Conservation (phyloP, 1,139 yeast genomes). For the Oligophagozyma castellii region DNA sequence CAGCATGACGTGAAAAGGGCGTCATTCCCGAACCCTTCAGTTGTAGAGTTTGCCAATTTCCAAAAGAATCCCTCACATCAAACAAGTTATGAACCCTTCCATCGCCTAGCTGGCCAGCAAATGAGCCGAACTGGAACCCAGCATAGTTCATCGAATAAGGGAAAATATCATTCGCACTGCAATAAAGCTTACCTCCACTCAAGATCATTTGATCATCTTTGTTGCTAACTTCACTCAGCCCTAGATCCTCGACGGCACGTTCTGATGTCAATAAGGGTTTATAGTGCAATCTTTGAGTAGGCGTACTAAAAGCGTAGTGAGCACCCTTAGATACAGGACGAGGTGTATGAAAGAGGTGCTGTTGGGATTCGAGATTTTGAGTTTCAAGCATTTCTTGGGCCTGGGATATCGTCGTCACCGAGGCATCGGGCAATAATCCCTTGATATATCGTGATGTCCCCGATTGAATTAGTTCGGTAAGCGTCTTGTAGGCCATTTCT, state of each 20-base stretch:
- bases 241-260: slow-evolving; percentile 51
- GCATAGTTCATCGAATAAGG: slow-evolving; percentile 92
- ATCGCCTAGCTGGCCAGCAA: slow-evolving; percentile 96
- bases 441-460: no score
- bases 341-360: slow-evolving; percentile 33
- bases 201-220: slow-evolving; percentile 32
- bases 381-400: no score
- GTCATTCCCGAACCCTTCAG: slow-evolving; percentile 87
- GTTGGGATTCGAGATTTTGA: neutral
- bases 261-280: slow-evolving; percentile 46
- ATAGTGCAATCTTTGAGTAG: slow-evolving; percentile 45
- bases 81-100: slow-evolving; percentile 81
- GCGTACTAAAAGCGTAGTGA: slow-evolving; percentile 56
- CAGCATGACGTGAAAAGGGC: slow-evolving; percentile 89
- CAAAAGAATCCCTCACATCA: slow-evolving; percentile 37
- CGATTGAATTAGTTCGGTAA: no score
- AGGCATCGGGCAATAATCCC: no score
- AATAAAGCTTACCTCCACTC: slow-evolving; percentile 41
- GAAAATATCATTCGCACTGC: slow-evolving; percentile 33
- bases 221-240: slow-evolving; percentile 18
- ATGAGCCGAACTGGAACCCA: slow-evolving; percentile 91
- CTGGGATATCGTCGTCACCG: no score
- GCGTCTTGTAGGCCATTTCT: no score
- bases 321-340: slow-evolving; percentile 46
- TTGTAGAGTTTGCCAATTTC: slow-evolving; percentile 34